Evolutionary conservation across 1,284 basidiomycete genomes (phyloP).

Genomic region (Xerocomus subilludens): DNA sequence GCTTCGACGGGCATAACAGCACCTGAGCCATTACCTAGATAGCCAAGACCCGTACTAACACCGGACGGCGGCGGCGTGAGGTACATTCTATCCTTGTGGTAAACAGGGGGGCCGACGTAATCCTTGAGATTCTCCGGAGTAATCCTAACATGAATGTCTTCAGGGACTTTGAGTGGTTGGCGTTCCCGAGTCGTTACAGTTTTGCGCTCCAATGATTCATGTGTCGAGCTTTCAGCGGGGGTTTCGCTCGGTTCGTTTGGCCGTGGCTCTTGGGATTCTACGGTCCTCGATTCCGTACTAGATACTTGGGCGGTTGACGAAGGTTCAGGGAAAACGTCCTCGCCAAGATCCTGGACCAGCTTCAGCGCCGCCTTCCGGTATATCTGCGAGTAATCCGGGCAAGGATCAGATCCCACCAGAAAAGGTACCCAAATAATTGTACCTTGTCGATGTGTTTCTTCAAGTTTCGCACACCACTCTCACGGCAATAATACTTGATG

Average conservation of each 20-base stretch:
- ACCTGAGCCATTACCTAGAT: conserved; percentile 95
- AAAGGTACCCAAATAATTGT: conserved; percentile 16
- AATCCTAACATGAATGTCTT: conserved; percentile 82
- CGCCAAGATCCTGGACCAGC: conserved; percentile 92
- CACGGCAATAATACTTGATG: conserved; percentile 97
- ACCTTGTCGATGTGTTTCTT: conserved; percentile 99
- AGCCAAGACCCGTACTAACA: conserved; percentile 94
- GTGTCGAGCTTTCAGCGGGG: conserved; percentile 33
- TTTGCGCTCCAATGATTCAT: conserved; percentile 55
- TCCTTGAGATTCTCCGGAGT: conserved; percentile 91
- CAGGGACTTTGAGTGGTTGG: conserved; percentile 85
- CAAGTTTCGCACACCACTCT: conserved; percentile 94
- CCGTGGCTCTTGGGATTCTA: conserved; percentile 58
- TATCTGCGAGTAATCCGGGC: conserved; percentile 67
- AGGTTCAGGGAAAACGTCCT: conserved; percentile 86
- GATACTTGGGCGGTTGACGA: conserved; percentile 37
- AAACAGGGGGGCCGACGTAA: conserved; percentile 95
- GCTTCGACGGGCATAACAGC: conserved; percentile 98
- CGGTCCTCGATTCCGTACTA: conserved; percentile 44
- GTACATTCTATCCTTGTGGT: conserved; percentile 96
- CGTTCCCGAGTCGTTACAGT: conserved; percentile 82
- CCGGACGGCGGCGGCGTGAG: conserved; percentile 85
- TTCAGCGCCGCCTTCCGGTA: conserved; percentile 97
- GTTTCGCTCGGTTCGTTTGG: conserved; percentile 51
- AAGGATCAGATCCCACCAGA: conserved; percentile 1